Base-by-base conservation (phyloP, 2,329 filamentous ascomycete genomes). In the Alternaria brassicicola region DNA sequence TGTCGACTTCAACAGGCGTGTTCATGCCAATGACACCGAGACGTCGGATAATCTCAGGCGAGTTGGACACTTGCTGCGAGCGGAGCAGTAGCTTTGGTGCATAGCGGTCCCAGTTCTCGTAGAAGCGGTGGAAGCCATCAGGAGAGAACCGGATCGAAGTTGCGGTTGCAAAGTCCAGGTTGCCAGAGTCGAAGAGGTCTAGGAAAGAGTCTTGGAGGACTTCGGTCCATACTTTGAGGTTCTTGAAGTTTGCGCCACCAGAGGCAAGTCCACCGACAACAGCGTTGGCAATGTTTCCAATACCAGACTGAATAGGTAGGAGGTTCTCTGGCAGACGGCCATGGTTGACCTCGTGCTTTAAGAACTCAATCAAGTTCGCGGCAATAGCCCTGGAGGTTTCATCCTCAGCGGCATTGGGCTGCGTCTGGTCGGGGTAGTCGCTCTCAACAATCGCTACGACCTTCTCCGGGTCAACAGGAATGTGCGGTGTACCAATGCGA, bases 11-110 rank as follows among this genome's bases (percentile, higher is more conserved):
- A 45, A 96, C 91, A 21, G 92, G 92, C 0, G 92, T 96, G 84
- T 96, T 96, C 92, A 96, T 96, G 76, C 91, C 92, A 69, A 97
- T 96, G 66, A 93, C 88, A 61, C 92, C 92, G 1, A 96, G 83
- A 25, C 92, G 86, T 54, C 91, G 87, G 81, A 96, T 96, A 79
- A 96, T 93, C 79, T 96, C 92, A 59, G 92, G 92, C 3, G 88
- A 90, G 84, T 96, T 96, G 72, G 90, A 93, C 9, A 96, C 90
- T 75, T 91, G 87, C 81, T 96, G 92, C n/a, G 89, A 89, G 62
- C 93, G 90, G 46, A 96, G 88, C 55, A 96, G 89, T 3, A 96
- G 86, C 82, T 93, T 94, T 74, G 89, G 84, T 48, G 89, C 83
- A 79, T 96, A 96, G 35, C 81, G 76, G 66, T 94, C 89, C 89